Base-by-base conservation (phyloP, 2,329 filamentous ascomycete species). In the Emericellopsis cladophorae region DNA sequence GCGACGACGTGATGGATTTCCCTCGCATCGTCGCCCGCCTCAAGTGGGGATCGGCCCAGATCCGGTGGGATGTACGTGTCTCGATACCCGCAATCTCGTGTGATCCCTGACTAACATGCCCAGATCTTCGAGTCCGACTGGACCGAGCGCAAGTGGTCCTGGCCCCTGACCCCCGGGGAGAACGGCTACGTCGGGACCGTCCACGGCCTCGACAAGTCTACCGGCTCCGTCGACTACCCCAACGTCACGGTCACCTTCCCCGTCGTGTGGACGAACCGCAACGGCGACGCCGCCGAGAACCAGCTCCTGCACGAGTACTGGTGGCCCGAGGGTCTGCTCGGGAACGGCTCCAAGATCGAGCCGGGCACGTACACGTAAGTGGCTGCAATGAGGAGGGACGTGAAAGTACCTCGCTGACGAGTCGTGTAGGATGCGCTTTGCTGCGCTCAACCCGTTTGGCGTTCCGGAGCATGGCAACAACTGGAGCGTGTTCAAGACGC, bases 91-190 rank as follows among this genome's bases (percentile, higher is more conserved):
- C 10, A 5, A 10, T n/a, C 39, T 21, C 4, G 7, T 21, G 6
- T 11, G 5, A n/a, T 14, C 11, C 21, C 14, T 37, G 2, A 4
- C 33, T 37, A 22, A 23, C 15, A 32, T 26, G n/a, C 26, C 8
- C 31, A 32, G 38, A 51, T 60, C 22, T 59, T 58, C 42, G 48
- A 57, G 18, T 46, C 42, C 0, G 39, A 47, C 32, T 61, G 51
- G 44, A 50, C 45, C 0, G 53, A 59, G 37, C 40, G 48, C 8
- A 46, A 57, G 22, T 62, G 58, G 59, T 39, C 42, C 14, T 61
- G 60, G 39, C 60, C 59, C 5, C 60, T 57, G 1, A 51, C 53
- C 1, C 41, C 49, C 8, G 59, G 58, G 7, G 22, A 55, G 44
- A 53, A 40, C 31, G 37, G 41, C 37, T 31, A 43, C 31, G 26